Evolutionary conservation across 257 asterid genomes (phyloP).

Genomic region (Solanum megistacrolobum): DNA sequence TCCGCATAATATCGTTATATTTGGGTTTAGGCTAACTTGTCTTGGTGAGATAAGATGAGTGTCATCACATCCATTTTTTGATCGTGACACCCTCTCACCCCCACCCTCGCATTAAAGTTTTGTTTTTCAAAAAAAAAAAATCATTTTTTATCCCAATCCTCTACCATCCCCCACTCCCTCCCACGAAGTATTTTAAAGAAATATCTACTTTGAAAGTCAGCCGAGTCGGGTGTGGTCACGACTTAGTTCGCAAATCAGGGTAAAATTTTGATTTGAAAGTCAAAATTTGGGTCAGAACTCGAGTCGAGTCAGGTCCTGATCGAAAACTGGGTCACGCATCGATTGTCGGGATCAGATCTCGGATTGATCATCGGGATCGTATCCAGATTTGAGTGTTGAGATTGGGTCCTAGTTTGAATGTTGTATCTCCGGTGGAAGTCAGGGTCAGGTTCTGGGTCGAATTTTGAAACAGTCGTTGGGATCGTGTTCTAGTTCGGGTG

Average conservation of each 20-base stretch:
- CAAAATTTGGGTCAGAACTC: not conserved
- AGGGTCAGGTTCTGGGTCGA: not conserved
- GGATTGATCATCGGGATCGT: too few species aligned
- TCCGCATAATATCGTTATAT: too few species aligned
- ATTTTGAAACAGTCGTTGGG: not conserved
- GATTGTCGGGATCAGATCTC: not conserved
- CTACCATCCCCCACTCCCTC: not conserved
- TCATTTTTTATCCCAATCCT: not conserved
- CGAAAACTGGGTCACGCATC: not conserved
- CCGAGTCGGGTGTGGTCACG: not conserved
- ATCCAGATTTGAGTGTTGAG: not conserved
- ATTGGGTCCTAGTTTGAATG: not conserved
- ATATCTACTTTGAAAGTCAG: not conserved
- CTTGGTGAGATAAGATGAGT: not conserved
- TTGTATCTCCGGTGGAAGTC: not conserved
- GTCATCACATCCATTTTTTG: too few species aligned
- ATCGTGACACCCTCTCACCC: not conserved
- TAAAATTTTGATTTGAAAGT: too few species aligned
- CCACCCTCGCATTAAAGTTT: not conserved
- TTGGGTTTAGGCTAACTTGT: not conserved
- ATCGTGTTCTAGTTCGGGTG: not conserved
- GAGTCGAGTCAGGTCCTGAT: not conserved
- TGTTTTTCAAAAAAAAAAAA: too few species aligned
- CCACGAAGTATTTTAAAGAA: not conserved
- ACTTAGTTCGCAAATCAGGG: not conserved